Percentiles rank a stretch among this genome's conserved stretches.
Evolutionary conservation across 2,329 filamentous ascomycete species (phyloP).

Genomic region (Alternaria burnsii): DNA sequence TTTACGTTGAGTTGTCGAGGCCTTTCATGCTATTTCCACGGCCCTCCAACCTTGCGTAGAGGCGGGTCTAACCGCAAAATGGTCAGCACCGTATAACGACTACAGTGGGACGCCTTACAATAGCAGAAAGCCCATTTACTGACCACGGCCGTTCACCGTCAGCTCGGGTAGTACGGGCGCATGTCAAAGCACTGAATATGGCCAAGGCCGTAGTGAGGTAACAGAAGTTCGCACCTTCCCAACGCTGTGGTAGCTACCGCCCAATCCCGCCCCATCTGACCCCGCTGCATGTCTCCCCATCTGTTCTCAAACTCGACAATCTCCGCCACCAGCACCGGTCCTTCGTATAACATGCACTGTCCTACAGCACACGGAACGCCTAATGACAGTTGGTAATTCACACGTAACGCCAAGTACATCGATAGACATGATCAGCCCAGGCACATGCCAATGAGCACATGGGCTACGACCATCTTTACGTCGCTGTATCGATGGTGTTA

Average conservation of each 20-base stretch:
- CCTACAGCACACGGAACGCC: background rate
- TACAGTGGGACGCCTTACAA: background rate
- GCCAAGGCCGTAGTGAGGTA: background rate
- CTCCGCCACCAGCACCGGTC: constrained; percentile 3
- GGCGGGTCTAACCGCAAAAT: background rate
- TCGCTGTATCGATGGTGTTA: background rate
- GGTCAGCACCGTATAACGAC: constrained; percentile 1
- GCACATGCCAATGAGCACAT: background rate
- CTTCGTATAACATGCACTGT: background rate
- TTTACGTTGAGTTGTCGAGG: background rate
- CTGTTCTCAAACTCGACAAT: constrained; percentile 4
- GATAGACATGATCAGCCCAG: background rate
- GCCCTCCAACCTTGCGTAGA: background rate
- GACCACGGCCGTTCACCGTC: background rate
- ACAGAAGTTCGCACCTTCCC: constrained; percentile 8
- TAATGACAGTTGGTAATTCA: background rate
- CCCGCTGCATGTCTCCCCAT: constrained; percentile 8
- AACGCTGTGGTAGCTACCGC: constrained; percentile 6
- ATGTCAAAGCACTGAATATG: background rate
- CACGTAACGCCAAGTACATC: constrained; percentile 2
- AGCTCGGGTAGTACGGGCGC: constrained; percentile 1
- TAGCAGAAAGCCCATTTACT: background rate
- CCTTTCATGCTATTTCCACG: background rate
- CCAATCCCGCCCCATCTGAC: constrained; percentile 1
- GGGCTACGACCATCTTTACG: background rate